These are phyloP conservation scores for Sphaerulina musiva DNA, from an alignment of 2,329 filamentous ascomycete genomes.

Conservation along the genomic window DNA sequence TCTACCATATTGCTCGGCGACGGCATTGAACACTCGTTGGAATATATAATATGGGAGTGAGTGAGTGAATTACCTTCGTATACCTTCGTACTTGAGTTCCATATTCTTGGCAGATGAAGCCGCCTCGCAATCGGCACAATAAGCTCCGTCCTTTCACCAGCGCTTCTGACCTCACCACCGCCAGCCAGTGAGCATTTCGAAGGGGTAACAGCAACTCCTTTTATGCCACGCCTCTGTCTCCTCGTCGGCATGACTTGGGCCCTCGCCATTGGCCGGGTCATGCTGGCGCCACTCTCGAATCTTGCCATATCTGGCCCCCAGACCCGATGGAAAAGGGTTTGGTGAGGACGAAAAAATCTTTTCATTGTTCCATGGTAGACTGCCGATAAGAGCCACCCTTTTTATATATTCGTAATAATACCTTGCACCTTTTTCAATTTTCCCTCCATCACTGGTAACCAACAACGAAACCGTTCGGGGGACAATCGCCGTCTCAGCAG, in stretches of 20 bases:
- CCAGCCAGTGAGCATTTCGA: conserved; percentile 13
- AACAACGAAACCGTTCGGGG: background rate
- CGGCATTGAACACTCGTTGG: too few species aligned
- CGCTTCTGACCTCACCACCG: conserved; percentile 4
- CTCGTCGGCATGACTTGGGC: conserved; percentile 16
- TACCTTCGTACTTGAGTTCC: too few species aligned
- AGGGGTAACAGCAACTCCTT: conserved; percentile 13
- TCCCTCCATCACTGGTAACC: too few species aligned
- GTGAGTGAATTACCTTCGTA: too few species aligned
- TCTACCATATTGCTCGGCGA: too few species aligned
- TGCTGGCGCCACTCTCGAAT: background rate
- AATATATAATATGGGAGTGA: too few species aligned
- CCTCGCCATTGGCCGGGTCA: conserved; percentile 4
- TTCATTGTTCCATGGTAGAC: conserved; percentile 13
- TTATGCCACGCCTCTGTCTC: conserved; percentile 11
- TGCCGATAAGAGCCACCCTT: conserved; percentile 11
- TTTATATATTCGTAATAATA: background rate
- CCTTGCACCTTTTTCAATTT: background rate
- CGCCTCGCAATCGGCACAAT: too few species aligned
- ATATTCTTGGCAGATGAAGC: too few species aligned
- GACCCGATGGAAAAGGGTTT: conserved; percentile 5
- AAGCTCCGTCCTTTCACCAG: background rate
- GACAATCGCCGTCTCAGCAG: background rate
- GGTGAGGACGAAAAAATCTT: conserved; percentile 15
- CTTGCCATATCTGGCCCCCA: too few species aligned